Percentiles rank a stretch among this genome's conserved stretches.
phyloP scores from a whole-genome alignment of 2,329 filamentous ascomycete species.

The Colletotrichum abscissum region DNA sequence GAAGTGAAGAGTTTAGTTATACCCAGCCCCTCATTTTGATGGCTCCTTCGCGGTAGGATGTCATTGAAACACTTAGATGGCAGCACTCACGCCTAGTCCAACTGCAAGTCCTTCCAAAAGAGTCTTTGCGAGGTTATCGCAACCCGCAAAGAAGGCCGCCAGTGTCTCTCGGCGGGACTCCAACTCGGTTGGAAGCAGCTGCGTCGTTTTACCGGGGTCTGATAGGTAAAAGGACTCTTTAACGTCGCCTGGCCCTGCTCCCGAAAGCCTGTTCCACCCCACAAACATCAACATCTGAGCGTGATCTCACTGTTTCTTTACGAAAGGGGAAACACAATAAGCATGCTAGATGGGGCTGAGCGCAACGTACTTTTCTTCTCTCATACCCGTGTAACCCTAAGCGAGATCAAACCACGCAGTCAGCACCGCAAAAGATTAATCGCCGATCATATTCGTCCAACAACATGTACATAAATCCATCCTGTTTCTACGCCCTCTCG shows the following conservation, averaged over 20 bases:
- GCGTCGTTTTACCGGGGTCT: conserved; percentile 19
- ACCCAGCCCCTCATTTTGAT: neutral
- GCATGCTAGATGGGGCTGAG: neutral
- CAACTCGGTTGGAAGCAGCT: conserved; percentile 25
- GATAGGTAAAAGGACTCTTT: conserved; percentile 37
- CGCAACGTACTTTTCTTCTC: conserved; percentile 33
- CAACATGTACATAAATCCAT: neutral
- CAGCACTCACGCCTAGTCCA: conserved; percentile 71
- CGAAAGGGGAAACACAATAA: neutral
- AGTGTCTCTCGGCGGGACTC: conserved; percentile 15
- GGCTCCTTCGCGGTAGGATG: neutral
- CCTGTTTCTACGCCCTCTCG: neutral
- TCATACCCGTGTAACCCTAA: conserved; percentile 36
- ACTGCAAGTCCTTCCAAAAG: conserved; percentile 67
- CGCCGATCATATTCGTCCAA: neutral
- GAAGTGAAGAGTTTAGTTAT: neutral
- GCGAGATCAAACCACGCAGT: neutral
- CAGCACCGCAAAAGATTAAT: neutral
- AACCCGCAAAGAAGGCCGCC: conserved; percentile 26
- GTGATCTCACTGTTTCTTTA: neutral
- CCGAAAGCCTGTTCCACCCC: conserved; percentile 21
- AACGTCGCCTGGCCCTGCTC: conserved; percentile 32
- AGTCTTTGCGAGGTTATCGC: conserved; percentile 21
- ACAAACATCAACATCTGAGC: neutral
- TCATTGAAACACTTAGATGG: neutral